phyloP scores from a whole-genome alignment of 2,329 filamentous ascomycete genomes.

The Beauveria rudraprayagi region DNA sequence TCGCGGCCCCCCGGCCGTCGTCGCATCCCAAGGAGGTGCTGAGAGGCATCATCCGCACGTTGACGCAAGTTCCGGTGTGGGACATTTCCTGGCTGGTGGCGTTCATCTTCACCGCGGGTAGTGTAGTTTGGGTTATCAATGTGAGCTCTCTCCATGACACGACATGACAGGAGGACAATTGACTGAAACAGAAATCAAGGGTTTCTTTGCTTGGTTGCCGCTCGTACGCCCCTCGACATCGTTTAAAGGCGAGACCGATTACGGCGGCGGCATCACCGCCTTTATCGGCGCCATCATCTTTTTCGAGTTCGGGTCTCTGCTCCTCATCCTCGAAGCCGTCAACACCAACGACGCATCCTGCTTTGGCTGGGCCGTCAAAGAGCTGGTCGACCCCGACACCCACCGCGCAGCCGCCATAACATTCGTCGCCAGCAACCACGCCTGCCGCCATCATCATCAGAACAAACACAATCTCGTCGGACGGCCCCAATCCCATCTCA shows the following conservation, averaged over 20 bases:
- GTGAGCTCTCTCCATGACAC: not conserved
- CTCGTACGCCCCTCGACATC: not conserved
- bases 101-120: constrained; percentile 1
- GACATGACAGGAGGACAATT: not conserved
- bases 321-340: constrained; percentile 7
- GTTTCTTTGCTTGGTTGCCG: constrained; percentile 1
- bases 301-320: not conserved
- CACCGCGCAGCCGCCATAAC: not conserved
- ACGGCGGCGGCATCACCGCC: constrained; percentile 6
- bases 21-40: not conserved
- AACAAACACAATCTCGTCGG: constrained; percentile 4
- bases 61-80: constrained; percentile 4
- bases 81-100: constrained; percentile 10
- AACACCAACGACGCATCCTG: constrained; percentile 4
- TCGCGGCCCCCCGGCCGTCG: not conserved
- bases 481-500: not conserved
- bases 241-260: not conserved
- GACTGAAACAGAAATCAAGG: not conserved
- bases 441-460: constrained; percentile 1
- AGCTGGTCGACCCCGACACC: not conserved
- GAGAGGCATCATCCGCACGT: not conserved
- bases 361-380: constrained; percentile 10
- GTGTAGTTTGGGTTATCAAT: constrained; percentile 4
- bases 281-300: constrained; percentile 1
- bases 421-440: not conserved